Conservation (phyloP, 179 eudicot species). For the Silene coronaria region DNA sequence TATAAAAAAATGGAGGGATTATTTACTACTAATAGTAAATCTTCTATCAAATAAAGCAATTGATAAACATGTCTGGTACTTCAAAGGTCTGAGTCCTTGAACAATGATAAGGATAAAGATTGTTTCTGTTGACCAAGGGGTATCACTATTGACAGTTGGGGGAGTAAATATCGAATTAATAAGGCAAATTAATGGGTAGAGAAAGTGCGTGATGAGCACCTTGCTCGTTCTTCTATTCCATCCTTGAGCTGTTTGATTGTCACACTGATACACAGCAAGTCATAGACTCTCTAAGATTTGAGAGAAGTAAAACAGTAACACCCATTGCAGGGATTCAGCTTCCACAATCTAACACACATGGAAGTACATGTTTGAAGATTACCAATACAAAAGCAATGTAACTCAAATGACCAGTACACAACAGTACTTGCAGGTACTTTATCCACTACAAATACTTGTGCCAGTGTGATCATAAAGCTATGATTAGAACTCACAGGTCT, state of each 20-base stretch:
- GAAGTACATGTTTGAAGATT: neutral
- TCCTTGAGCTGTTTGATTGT: neutral
- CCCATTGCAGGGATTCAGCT: neutral
- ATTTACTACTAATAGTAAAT: too few relatives aligned
- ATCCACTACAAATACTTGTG: neutral
- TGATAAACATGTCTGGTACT: too few relatives aligned
- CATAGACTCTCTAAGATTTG: neutral
- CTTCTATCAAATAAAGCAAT: too few relatives aligned
- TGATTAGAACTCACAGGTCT: neutral
- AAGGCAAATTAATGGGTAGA: too few relatives aligned
- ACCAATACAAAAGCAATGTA: neutral
- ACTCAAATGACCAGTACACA: neutral
- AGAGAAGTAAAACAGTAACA: neutral
- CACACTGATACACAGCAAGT: neutral
- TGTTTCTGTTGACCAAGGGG: too few relatives aligned
- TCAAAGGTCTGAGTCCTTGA: too few relatives aligned
- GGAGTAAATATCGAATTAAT: too few relatives aligned
- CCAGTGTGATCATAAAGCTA: neutral
- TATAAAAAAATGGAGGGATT: too few relatives aligned
- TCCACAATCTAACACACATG: neutral
- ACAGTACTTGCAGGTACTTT: neutral
- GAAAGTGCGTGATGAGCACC: neutral
- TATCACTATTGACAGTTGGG: too few relatives aligned
- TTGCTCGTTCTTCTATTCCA: neutral
- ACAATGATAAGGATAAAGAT: too few relatives aligned